Evolutionary conservation across 2,329 filamentous ascomycete genomes (phyloP), one percentile per base, ranked within the genome.

Genomic region (Mycocentrospora acerina): DNA sequence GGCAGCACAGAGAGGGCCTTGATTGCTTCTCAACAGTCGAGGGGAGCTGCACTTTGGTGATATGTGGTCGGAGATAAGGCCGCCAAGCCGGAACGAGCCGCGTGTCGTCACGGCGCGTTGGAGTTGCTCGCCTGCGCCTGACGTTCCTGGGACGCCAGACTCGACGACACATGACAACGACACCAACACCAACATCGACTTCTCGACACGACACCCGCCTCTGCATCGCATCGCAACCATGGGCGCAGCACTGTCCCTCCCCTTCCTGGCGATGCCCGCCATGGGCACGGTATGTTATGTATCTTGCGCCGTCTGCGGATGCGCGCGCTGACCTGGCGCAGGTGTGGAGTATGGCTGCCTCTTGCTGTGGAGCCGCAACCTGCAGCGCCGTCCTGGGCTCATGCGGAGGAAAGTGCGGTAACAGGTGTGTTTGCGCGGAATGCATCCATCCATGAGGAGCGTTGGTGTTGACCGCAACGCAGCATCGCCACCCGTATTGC

Each of bases 401-500:
- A 10, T 98, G 91, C 66, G 91, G 93, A 39, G 55, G 55, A 35
- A 97, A 96, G 68, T 97, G 91, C 71, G 88, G 90, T 57, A 97
- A 95, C 76, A 95, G 88, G 87, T 90, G 70, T 47, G 66, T 51
- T 7, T 19, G 4, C n/a, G 13, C 4, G 8, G 7, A 4, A 14
- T 9, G 31, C n/a, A n/a, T n/a, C n/a, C n/a, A n/a, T n/a, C n/a
- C n/a, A n/a, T n/a, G n/a, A n/a, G n/a, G n/a, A n/a, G n/a, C n/a
- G n/a, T n/a, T n/a, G n/a, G n/a, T 38, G 33, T 46, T 51, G 42
- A 58, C 32, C 22, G 14, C 33, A 32, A 25, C 29, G 29, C 55
- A 94, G 90, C 72, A 90, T 97, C 72, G 90, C 90, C 40, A 98
- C 93, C 54, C 88, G 93, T 75, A 94, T 97, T 72, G 91, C 88